Conservation (phyloP, 108 stramenopile species). For the Nannochloropsis granulata region DNA sequence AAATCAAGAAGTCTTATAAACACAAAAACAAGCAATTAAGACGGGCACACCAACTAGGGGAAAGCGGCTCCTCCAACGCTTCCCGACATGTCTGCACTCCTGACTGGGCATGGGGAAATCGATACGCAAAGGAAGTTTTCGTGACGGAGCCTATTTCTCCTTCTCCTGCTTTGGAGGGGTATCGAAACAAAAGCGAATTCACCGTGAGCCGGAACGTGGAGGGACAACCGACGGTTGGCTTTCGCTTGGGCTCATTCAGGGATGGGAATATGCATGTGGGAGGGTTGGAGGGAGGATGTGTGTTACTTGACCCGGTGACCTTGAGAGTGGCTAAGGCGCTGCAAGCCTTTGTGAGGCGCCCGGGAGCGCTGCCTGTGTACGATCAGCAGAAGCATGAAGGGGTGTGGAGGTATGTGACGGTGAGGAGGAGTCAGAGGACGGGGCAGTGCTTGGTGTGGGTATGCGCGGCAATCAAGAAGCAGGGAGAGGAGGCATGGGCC, state of each 20-base stretch:
- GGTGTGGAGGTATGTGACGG: slow-evolving; percentile 53
- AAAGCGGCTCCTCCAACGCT: slow-evolving; percentile 41
- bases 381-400: slow-evolving; percentile 49
- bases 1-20: slow-evolving; percentile 47
- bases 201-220: slow-evolving; percentile 50
- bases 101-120: slow-evolving; percentile 42
- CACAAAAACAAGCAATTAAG: background rate
- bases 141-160: slow-evolving; percentile 38
- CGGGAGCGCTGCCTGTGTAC: slow-evolving; percentile 48
- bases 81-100: slow-evolving; percentile 3
- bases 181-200: slow-evolving; percentile 79
- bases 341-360: slow-evolving; percentile 39
- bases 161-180: slow-evolving; percentile 41
- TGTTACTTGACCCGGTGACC: background rate
- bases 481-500: background rate
- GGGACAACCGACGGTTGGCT: slow-evolving; percentile 43
- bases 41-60: slow-evolving; percentile 28
- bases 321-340: slow-evolving; percentile 49
- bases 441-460: background rate
- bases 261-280: slow-evolving; percentile 23
- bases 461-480: slow-evolving; percentile 1
- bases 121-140: slow-evolving; percentile 35
- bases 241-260: slow-evolving; percentile 48
- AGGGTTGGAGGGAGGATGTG: background rate
- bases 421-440: slow-evolving; percentile 47